Evolutionary conservation across 108 stramenopile species (phyloP), one percentile per base, ranked within the genome.

Genomic region (Discostella pseudostelligera): DNA sequence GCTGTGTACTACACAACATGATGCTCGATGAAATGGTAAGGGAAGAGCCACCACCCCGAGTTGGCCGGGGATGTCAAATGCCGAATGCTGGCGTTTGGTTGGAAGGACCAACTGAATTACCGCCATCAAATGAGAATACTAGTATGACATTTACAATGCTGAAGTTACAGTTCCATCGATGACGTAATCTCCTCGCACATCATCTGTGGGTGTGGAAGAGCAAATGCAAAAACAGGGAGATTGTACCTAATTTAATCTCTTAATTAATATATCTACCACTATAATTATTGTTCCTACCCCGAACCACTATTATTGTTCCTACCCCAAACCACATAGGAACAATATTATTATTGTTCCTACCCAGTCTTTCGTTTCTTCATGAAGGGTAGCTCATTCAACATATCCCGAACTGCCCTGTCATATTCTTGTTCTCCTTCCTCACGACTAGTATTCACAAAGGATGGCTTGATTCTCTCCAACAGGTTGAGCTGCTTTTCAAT

Each of bases 1-100:
- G 70, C 44, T 63, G 70, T 39, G 61, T 72, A 0, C 51, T 72
- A 2, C 70, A 72, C 45, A 72, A 72, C 55, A 56, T 63, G 61
- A 56, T 72, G 65, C 37, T 65, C 21, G 47, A 17, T 22, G 16
- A 48, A 16, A 48, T 48, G 47, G 47, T 48, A 20, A 48, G 47
- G 8, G 47, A 48, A 48, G 17, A 16, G 14, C 47, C 47, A 48
- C n/a, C 47, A 19, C n/a, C 47, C 19, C 47, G 16, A 20, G 4
- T 48, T 48, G 47, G 47, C 0, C 19, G 47, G 17, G 47, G 47
- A 48, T 48, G 47, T 48, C 5, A 5, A 3, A 32, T 32, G 32
- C 32, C 32, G 32, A 32, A 32, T 5, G 32, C 3, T 32, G 32
- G 47, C 2, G 4, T 48, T 19, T 48, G 47, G 47, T 22, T 48